These are phyloP conservation scores for Leucoagaricus sp. DNA, from an alignment of 1,284 basidiomycete genomes.

Conservation along the genomic window DNA sequence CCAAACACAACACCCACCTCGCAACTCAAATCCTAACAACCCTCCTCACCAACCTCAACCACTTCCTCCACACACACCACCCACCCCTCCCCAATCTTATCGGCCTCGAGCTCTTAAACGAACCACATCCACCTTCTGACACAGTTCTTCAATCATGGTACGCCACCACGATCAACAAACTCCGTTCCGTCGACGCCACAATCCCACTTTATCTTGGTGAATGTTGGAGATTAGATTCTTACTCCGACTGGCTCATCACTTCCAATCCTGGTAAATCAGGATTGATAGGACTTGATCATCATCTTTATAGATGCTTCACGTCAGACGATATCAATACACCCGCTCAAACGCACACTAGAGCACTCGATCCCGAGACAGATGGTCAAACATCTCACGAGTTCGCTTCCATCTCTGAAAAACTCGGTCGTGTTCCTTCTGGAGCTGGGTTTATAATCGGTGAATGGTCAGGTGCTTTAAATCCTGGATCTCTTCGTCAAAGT, in stretches of 20 bases:
- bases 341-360: constrained; percentile 55
- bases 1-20: constrained; percentile 39
- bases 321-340: constrained; percentile 56
- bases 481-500: constrained; percentile 48
- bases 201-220: constrained; percentile 77
- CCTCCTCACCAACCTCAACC: constrained; percentile 41
- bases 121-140: constrained; percentile 62
- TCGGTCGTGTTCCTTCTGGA: constrained; percentile 34
- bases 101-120: constrained; percentile 85
- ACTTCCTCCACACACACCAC: constrained; percentile 32
- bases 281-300: constrained; percentile 77
- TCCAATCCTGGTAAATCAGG: constrained; percentile 28
- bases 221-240: constrained; percentile 75
- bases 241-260: constrained; percentile 54
- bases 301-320: constrained; percentile 86
- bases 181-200: constrained; percentile 55
- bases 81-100: constrained; percentile 60
- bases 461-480: constrained; percentile 82
- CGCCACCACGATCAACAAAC: constrained; percentile 51
- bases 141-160: constrained; percentile 67
- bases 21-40: constrained; percentile 25
- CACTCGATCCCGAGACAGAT: constrained; percentile 39
- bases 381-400: constrained; percentile 44
- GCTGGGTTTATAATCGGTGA: constrained; percentile 76
- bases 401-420: constrained; percentile 42